Evolutionary conservation across 768 basidiomycete genomes (phyloP).

Genomic region (Tylopilus plumbeoviolaceoides): DNA sequence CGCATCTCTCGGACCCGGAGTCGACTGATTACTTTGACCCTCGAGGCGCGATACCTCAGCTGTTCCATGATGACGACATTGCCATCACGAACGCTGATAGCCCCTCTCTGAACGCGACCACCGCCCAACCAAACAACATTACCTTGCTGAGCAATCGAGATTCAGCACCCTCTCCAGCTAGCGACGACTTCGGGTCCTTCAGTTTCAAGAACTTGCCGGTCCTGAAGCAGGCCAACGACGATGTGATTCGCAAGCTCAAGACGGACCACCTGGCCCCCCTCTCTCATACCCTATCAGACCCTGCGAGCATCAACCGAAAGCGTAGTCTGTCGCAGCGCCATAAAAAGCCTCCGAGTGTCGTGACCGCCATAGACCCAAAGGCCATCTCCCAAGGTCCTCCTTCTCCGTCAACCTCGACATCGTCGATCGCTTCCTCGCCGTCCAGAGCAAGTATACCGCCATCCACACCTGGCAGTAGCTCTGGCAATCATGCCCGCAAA

Average conservation of each 20-base stretch:
- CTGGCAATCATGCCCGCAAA: slow-evolving; percentile 65
- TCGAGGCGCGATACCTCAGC: slow-evolving; percentile 84
- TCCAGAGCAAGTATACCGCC: slow-evolving; percentile 72
- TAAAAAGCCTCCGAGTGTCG: slow-evolving; percentile 76
- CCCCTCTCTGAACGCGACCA: slow-evolving; percentile 27
- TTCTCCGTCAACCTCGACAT: slow-evolving; percentile 88
- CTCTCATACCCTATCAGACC: slow-evolving; percentile 67
- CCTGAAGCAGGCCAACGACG: slow-evolving; percentile 97
- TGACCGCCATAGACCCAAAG: slow-evolving; percentile 66
- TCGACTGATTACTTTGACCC: slow-evolving; percentile 99
- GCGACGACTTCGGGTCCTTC: slow-evolving; percentile 95
- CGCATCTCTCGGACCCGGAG: slow-evolving; percentile 91
- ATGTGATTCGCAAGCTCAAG: slow-evolving; percentile 92
- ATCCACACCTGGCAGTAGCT: slow-evolving; percentile 61
- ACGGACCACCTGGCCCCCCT: slow-evolving; percentile 85
- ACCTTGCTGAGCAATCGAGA: slow-evolving; percentile 37
- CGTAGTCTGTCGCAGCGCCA: slow-evolving; percentile 79
- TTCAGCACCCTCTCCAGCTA: slow-evolving; percentile 48
- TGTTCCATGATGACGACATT: slow-evolving; percentile 88
- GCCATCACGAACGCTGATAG: slow-evolving; percentile 52
- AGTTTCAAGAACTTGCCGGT: slow-evolving; percentile 97
- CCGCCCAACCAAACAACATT: slow-evolving; percentile 15
- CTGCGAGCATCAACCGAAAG: slow-evolving; percentile 52
- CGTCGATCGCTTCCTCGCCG: slow-evolving; percentile 86
- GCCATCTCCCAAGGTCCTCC: slow-evolving; percentile 70